Base-by-base conservation (phyloP, 257 asterid species). In the Solanum chilense region DNA sequence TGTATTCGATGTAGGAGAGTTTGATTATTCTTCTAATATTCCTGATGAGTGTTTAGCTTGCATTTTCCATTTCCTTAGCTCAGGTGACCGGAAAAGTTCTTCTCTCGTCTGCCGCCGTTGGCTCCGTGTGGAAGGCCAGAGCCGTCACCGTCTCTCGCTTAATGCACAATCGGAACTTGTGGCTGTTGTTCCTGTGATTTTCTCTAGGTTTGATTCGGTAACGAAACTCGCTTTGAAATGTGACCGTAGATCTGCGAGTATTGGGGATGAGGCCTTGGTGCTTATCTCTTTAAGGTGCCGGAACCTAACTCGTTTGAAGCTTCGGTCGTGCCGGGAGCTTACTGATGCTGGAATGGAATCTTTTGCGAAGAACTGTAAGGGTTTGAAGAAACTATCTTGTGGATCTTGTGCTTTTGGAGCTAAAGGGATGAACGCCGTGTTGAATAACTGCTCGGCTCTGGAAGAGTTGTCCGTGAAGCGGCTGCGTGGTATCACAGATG, bases 371-470 rank as follows among this genome's bases (percentile, higher is more conserved):
- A 95, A 93, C 35, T 96, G 99, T 87, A 86, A 44, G 76, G 88
- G 85, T 88, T 90, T 96, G 91, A 93, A 90, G 92, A 96, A 96
- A 88, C 91, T 96, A 76, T 96, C 98, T 0, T 94, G 98, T 82
- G 98, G 98, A 41, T 94, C 96, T 37, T 94, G 98, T 87, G 91
- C 93, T 86, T 96, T 96, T 44, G 98, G 99, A 35, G 92, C 97
- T 31, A 92, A 90, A 77, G 99, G 98, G 3, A 94, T 95, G 95
- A 94, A 94, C 74, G 89, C 95, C 3, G 82, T 96, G 89, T 92
- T 96, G 1, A 91, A 91, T 27, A 95, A 94, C 78, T 96, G 99
- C 82, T 89, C 92, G 6, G 78, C 85, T 11, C 89, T 96, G 12
- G 98, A 96, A 90, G 99, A 96, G 82, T 76, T 96, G 77, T 93